Evolutionary conservation across 2,329 filamentous ascomycete genomes (phyloP), one percentile per base, ranked within the genome.

Genomic region (Rosellinia necatrix): DNA sequence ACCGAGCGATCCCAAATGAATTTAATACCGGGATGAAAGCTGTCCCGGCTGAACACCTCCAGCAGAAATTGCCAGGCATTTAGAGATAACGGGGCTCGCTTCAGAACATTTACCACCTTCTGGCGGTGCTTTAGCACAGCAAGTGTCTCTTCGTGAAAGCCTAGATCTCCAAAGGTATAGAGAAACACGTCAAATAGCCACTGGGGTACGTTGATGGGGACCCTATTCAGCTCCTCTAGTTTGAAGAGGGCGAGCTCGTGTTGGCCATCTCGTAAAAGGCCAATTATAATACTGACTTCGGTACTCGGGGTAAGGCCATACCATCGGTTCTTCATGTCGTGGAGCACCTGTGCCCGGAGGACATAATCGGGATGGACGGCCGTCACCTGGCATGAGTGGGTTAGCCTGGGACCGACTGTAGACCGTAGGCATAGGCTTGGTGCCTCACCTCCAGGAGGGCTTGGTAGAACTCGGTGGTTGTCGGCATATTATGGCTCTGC

Each of bases 281-380:
- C 91, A 8, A 91, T 75, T 1, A 88, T 81, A 17, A 96, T 78
- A 67, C 83, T 84, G 64, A 89, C 83, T 68, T 82, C 83, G 7
- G 86, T 88, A 6, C 81, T 77, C 9, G 79, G 81, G 37, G 79
- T 84, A 7, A 90, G 74, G 7, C 77, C 75, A 49, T 89, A 81
- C 89, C 91, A 96, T 60, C 84, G 80, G 53, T 84, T 79, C 66
- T 84, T 84, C 88, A 94, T 91, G 53, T 87, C 86, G 51, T 83
- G 76, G 34, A 97, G 75, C 3, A 96, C 80, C 30, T 87, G 80
- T 49, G 83, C 81, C 30, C 92, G 86, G 21, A 94, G 75, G 5
- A 91, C 64, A 65, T 96, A 93, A 72, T 97, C 90, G 0, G 93
- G 91, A 70, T 97, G 94, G 7, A 94, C 83, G 0, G 90, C 84